Base-by-base conservation (phyloP, 2,329 filamentous ascomycete species). In the Colletotrichum sublineola region DNA sequence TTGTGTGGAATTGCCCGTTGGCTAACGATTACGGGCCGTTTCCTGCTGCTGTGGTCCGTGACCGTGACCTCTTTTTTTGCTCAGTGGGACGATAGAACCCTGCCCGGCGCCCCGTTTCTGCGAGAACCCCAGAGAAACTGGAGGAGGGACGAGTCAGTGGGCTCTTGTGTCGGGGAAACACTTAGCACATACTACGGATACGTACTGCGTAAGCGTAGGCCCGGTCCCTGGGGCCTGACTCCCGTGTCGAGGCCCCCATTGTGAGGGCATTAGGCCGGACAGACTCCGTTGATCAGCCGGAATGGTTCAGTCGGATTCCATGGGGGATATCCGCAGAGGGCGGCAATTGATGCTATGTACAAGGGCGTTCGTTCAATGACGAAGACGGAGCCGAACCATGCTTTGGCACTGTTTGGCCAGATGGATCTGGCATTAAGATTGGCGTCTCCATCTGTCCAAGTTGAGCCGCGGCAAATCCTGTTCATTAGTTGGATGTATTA, bases 1-100 rank as follows among this genome's bases (percentile, higher is more conserved):
- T 42, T 53, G 55, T 48, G 55, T 72, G 66, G 69, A 69, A 66
- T 61, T 69, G 55, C 53, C 58, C 58, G 69, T 72, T 70, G 66
- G 55, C 66, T 69, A 69, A 72, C 38, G 60, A 69, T 72, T 72
- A 69, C 69, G 69, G 69, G 44, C 69, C 60, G 66, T 72, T 60
- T 72, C 55, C 63, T 64, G 66, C 46, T 64, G 40, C 46, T 64
- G 40, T 60, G 66, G 52, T 69, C 67, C 66, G 40, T 69, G 52
- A 20, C 53, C 60, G 57, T 63, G 52, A 44, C 36, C 48, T 20
- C 36, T 40, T 38, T 18, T 29, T 42, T 20, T 31, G 31, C 33
- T 63, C 46, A 9, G 36, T 53, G 33, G 33, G 29, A 53, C 42
- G 50, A 55, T 33, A 38, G 38, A 36, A 55, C 53, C 36, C 62